Evolutionary conservation across 140 eudicot species (phyloP).

Genomic region (Ambrosia hybrid): DNA sequence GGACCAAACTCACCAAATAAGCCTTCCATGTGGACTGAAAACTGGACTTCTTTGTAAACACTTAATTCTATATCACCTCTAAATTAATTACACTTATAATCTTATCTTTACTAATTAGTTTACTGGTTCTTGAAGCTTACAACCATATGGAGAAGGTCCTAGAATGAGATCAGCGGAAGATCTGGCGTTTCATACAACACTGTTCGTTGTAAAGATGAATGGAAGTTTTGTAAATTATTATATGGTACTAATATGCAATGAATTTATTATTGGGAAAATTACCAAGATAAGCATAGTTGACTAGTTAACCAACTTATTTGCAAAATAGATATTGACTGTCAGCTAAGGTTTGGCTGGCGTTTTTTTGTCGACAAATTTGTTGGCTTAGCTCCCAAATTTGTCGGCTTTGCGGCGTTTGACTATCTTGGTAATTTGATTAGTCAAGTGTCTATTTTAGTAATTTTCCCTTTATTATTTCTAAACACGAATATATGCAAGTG

Average conservation of each 20-base stretch:
- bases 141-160: conserved; percentile 52
- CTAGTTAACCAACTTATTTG: neutral
- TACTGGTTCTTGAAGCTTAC: conserved; percentile 48
- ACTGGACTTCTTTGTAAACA: conserved; percentile 83
- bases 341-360: too few species aligned
- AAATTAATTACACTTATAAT: neutral
- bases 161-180: conserved; percentile 65
- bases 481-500: too few species aligned
- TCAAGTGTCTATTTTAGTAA: too few species aligned
- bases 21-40: conserved; percentile 89
- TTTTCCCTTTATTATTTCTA: too few species aligned
- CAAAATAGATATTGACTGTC: too few species aligned
- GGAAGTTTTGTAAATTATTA: conserved; percentile 88
- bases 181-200: conserved; percentile 70
- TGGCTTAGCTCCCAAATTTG: too few species aligned
- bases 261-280: neutral
- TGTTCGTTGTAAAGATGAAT: conserved; percentile 65
- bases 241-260: conserved; percentile 49
- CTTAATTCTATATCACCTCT: conserved; percentile 4
- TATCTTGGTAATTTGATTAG: too few species aligned
- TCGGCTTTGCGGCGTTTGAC: too few species aligned
- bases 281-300: too few species aligned
- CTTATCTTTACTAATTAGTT: neutral
- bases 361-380: too few species aligned
- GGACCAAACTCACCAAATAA: conserved; percentile 90